Evolutionary conservation across 805 yeast genomes (phyloP).

Genomic region (Starmerella davenportii): DNA sequence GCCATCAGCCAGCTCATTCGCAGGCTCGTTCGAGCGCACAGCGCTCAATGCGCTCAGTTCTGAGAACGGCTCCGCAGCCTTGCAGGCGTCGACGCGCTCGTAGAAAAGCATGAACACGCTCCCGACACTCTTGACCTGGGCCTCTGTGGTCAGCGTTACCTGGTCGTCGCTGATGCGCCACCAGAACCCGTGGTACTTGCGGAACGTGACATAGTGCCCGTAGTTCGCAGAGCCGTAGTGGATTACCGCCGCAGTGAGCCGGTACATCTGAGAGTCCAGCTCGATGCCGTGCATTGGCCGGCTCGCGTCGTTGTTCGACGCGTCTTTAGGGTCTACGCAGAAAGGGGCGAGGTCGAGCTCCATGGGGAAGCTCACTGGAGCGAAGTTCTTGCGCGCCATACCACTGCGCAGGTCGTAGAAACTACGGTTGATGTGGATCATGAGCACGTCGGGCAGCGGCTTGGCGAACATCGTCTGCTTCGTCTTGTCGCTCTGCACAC

Average conservation of each 20-base stretch:
- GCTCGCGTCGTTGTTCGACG: slow-evolving; percentile 66
- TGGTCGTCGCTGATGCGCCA: slow-evolving; percentile 89
- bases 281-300: slow-evolving; percentile 36
- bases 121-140: slow-evolving; percentile 61
- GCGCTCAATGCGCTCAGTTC: too few species aligned
- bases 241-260: slow-evolving; percentile 67
- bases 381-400: slow-evolving; percentile 64
- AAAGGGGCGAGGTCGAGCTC: slow-evolving; percentile 48
- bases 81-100: slow-evolving; percentile 25
- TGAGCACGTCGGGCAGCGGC: slow-evolving; percentile 48
- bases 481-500: slow-evolving; percentile 58
- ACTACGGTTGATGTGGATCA: slow-evolving; percentile 80
- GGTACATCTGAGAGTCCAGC: slow-evolving; percentile 26
- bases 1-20: too few species aligned
- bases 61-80: neutral
- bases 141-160: slow-evolving; percentile 61
- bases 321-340: slow-evolving; percentile 44
- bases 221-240: slow-evolving; percentile 93
- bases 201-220: slow-evolving; percentile 88
- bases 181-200: slow-evolving; percentile 73
- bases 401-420: slow-evolving; percentile 81
- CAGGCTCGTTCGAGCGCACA: too few species aligned
- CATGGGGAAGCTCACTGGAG: slow-evolving; percentile 62
- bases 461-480: slow-evolving; percentile 65
- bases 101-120: slow-evolving; percentile 90